Evolutionary conservation across 371 early-diverging fungal genomes (phyloP), one percentile per base, ranked within the genome.

Genomic region (Saksenaea vasiformis): DNA sequence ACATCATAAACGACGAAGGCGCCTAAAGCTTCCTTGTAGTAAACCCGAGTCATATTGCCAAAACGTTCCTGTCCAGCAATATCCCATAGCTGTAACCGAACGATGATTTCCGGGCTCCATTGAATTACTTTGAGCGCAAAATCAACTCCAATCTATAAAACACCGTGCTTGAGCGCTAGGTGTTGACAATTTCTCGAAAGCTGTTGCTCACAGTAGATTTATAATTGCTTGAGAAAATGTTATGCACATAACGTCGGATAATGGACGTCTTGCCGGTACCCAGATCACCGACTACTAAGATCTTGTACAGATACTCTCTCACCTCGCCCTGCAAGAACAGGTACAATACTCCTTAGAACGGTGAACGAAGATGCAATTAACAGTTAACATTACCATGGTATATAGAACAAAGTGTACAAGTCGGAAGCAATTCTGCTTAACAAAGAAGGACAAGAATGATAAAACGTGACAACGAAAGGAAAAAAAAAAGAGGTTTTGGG

Each of bases 41-140:
- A 93, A 43, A 90, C 87, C 41, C 91, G 86, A 38, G 91, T 91
- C 76, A 93, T 84, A 53, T 86, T 87, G 19, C 89, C 86, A 66
- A 91, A 93, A 63, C 91, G 83, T 70, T 92, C 92, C 67, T 93
- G 91, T 8, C 93, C 94, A 11, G 93, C 93, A 71, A 91, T 93
- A 71, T 93, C 94, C 94, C 94, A 93, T 27, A 93, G 78, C 64
- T 93, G 92, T 61, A 88, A 80, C 63, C 86, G 76, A 51, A 88
- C 84, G 54, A 86, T 83, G 14, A 84, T 70, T 34, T 74, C 76
- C 22, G 77, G 73, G 43, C 77, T 80, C 85, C 84, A 85, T 56
- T 86, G 86, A 54, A 91, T 83, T 28, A 89, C 88, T 72, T 93
- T 93, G 53, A 91, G 82, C 31, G 91, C 91, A 76, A 93, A 93